Evolutionary conservation across 1,139 yeast species (phyloP).

Genomic region (Arxiozyma telluris): DNA sequence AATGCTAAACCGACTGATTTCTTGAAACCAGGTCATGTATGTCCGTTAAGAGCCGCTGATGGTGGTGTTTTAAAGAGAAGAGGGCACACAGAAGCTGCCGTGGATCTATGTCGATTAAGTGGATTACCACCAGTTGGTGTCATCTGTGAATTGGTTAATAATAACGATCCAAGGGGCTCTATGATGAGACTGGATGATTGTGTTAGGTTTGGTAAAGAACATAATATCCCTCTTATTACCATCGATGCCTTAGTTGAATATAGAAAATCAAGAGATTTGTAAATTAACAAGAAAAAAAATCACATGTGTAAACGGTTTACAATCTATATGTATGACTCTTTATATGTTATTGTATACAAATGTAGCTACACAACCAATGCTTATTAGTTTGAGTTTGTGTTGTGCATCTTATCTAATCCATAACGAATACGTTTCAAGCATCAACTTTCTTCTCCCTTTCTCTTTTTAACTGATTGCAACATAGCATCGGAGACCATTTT

Average conservation of each 20-base stretch:
- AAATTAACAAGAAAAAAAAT: not conserved
- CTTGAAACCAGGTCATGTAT: slow-evolving; percentile 85
- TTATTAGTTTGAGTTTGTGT: not conserved
- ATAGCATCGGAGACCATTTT: not conserved
- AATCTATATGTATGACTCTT: no score
- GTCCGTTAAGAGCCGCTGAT: slow-evolving; percentile 85
- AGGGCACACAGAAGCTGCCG: slow-evolving; percentile 98
- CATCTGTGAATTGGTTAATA: slow-evolving; percentile 88
- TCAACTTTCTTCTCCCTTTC: no score
- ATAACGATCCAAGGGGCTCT: slow-evolving; percentile 84
- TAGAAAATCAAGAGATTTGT: slow-evolving; percentile 23
- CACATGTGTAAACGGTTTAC: no score
- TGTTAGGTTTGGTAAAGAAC: slow-evolving; percentile 53
- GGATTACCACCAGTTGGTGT: slow-evolving; percentile 87
- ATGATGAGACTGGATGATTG: slow-evolving; percentile 96
- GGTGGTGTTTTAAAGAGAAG: slow-evolving; percentile 75
- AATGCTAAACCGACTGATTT: slow-evolving; percentile 52
- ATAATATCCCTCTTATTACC: slow-evolving; percentile 63
- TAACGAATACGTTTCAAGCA: no score
- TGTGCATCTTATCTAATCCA: no score
- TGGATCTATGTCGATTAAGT: slow-evolving; percentile 73
- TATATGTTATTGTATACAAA: no score
- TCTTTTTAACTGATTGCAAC: no score
- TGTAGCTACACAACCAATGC: no score
- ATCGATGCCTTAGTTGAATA: slow-evolving; percentile 67